Base-by-base conservation (phyloP, 371 early-diverging fungal genomes). In the Mucor racemosus region DNA sequence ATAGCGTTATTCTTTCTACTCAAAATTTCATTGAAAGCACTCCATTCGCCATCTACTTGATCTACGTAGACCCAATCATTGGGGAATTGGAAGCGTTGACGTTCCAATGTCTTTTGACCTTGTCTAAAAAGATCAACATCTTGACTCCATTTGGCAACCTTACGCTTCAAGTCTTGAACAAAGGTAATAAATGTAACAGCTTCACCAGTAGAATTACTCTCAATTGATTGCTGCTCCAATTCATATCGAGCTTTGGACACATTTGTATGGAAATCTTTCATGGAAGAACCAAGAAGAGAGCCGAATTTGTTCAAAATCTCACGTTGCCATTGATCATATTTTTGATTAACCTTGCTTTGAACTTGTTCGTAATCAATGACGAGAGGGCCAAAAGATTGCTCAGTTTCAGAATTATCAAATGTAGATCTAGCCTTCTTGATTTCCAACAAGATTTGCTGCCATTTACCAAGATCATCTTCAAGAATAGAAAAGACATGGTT, bases 281-380 rank as follows among this genome's bases (percentile, higher is more conserved):
- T 97, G n/a, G 90, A 84, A 9, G 82, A 79, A 17, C 92, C 93
- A 44, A 98, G 81, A 79, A 89, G 92, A 65, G 77, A 76, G 10
- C 97, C 97, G 76, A 97, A 99, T 66, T 91, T 91, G 79, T 91
- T 92, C 58, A 97, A 84, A 44, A 99, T 91, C 68, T 99, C 99
- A 54, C 91, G 88, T 76, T 99, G 99, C 99, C 98, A 99, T 66
- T 87, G 89, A 70, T 98, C 99, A 77, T 99, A 99, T 76, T 97
- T 96, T 58, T 94, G 91, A 65, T 96, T 98, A 65, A 99, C 98
- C 74, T 98, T 99, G 71, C 92, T 88, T 76, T 99, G 99, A 10
- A 98, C 98, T 72, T 97, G 96, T 69, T 94, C 97, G 76, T 97
- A 99, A 72, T 98, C 95, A 48, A 99, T 84, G 0, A 95, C 86